Conservation (phyloP, 495 filamentous ascomycete species). For the Recurvomyces mirabilis region DNA sequence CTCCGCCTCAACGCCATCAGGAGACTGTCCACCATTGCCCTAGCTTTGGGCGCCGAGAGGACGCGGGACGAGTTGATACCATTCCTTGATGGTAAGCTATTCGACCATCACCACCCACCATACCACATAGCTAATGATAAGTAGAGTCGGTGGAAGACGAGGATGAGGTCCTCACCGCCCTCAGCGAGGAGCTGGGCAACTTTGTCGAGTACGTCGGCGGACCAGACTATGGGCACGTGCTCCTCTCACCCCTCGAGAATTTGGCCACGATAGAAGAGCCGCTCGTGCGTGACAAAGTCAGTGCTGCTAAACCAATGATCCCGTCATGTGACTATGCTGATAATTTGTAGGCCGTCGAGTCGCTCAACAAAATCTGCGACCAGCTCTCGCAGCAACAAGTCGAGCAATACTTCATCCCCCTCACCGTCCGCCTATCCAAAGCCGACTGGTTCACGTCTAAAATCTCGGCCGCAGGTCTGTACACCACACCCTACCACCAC, state of each 20-base stretch:
- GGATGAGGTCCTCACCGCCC: slow-evolving; percentile 91
- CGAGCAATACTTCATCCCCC: slow-evolving; percentile 91
- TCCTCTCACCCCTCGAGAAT: slow-evolving; percentile 94
- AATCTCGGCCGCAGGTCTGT: slow-evolving; percentile 92
- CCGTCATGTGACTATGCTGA: no score
- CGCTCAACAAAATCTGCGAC: slow-evolving; percentile 94
- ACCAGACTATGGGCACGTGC: slow-evolving; percentile 84
- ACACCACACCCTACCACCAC: slow-evolving; percentile 82
- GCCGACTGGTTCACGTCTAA: slow-evolving; percentile 99
- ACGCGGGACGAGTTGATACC: slow-evolving; percentile 97
- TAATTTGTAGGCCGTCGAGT: slow-evolving; percentile 75
- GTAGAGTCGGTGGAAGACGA: slow-evolving; percentile 97
- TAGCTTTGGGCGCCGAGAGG: slow-evolving; percentile 86
- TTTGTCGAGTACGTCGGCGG: slow-evolving; percentile 98
- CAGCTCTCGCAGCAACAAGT: slow-evolving; percentile 83
- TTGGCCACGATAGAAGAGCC: slow-evolving; percentile 97
- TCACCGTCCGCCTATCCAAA: slow-evolving; percentile 89
- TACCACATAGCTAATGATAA: neutral
- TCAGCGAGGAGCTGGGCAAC: slow-evolving; percentile 89
- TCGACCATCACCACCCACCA: neutral
- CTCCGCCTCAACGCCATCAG: slow-evolving; percentile 97
- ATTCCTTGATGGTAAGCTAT: slow-evolving; percentile 79
- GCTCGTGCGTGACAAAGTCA: slow-evolving; percentile 89
- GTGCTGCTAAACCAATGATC: no score
- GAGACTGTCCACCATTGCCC: slow-evolving; percentile 91